These are phyloP conservation scores for Avena insularis DNA, from an alignment of 176 grass and related monocot species.

Conservation along the genomic window DNA sequence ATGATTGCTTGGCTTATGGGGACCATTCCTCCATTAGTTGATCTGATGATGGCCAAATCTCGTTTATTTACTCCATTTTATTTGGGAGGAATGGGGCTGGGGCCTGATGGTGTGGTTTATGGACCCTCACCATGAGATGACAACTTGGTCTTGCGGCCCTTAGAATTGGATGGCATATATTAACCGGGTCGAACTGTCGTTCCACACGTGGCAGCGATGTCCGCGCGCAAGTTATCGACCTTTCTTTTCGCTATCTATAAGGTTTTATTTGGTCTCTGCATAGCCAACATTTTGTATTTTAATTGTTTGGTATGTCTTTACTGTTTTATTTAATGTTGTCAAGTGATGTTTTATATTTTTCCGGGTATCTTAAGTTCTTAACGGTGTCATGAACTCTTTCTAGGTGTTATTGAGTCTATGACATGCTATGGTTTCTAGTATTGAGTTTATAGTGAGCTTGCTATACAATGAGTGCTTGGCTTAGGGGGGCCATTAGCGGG, in stretches of 20 bases:
- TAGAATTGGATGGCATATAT: background rate
- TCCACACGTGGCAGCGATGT: background rate
- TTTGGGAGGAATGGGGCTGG: slow-evolving; percentile 9
- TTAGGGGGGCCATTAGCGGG: background rate
- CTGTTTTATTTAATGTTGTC: background rate
- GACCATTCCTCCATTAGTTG: slow-evolving; percentile 7
- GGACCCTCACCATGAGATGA: background rate
- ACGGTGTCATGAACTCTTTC: background rate
- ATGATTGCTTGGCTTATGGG: background rate
- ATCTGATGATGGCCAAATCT: background rate
- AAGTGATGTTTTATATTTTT: background rate
- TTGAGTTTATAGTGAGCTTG: background rate
- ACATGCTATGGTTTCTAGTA: background rate
- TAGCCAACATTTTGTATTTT: background rate
- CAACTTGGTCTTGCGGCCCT: background rate
- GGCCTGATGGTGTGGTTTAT: slow-evolving; percentile 3
- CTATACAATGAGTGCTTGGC: background rate
- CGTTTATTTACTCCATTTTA: background rate
- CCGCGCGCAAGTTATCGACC: background rate
- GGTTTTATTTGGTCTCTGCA: background rate
- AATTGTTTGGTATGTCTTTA: background rate
- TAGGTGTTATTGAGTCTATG: background rate
- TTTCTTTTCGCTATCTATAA: background rate
- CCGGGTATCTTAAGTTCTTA: background rate
- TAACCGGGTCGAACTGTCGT: background rate